Conservation (phyloP, 176 grass and related monocot genomes). For the Phyllostachys edulis region DNA sequence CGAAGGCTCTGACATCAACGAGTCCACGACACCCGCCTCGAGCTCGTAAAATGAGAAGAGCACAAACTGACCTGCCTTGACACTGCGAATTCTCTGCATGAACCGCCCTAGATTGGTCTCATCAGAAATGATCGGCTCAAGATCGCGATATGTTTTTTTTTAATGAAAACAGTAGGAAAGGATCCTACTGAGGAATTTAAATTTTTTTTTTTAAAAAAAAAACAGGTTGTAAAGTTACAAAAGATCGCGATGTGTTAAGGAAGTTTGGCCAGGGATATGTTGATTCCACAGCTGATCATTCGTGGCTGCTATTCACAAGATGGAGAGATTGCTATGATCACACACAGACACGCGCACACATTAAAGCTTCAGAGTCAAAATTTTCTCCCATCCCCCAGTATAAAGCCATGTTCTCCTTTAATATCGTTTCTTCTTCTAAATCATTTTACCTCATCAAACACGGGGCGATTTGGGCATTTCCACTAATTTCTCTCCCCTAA, state of each 20-base stretch:
- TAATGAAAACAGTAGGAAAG: background rate
- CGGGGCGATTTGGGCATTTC: background rate
- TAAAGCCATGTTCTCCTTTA: background rate
- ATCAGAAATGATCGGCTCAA: background rate
- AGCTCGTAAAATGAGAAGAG: constrained; percentile 57
- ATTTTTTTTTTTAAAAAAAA: too few relatives aligned
- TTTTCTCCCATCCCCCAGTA: background rate
- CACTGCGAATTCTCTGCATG: background rate
- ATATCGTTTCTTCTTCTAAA: background rate
- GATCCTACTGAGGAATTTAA: background rate
- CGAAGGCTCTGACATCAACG: constrained; percentile 31
- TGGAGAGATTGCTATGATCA: background rate
- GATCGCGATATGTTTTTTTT: background rate
- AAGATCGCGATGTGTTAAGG: background rate
- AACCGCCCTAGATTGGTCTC: background rate
- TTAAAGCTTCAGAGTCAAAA: background rate
- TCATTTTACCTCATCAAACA: background rate
- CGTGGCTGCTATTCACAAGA: constrained; percentile 20
- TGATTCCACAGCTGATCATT: constrained; percentile 42
- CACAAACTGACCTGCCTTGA: constrained; percentile 39
- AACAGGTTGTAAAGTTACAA: too few relatives aligned
- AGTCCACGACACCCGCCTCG: constrained; percentile 27
- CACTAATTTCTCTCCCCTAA: background rate
- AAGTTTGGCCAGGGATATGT: constrained; percentile 27
- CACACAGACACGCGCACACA: background rate